Evolutionary conservation across 495 filamentous ascomycete species (phyloP).

Genomic region (Xylaria scruposa): DNA sequence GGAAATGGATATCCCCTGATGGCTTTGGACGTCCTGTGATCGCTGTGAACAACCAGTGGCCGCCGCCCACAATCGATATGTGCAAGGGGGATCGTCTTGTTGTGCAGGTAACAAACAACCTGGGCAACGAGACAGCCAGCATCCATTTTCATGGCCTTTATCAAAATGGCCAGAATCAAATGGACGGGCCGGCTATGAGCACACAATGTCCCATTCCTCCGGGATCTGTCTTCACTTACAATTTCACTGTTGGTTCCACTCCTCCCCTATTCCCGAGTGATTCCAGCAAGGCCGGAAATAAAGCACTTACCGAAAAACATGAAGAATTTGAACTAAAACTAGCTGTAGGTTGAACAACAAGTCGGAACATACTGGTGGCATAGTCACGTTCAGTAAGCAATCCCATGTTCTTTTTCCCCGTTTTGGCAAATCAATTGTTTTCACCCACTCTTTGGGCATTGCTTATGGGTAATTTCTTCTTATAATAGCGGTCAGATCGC

Average conservation of each 20-base stretch:
- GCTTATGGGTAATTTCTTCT: background rate
- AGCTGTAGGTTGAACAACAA: slow-evolving; percentile 57
- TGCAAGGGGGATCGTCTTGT: slow-evolving; percentile 72
- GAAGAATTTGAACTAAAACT: slow-evolving; percentile 17
- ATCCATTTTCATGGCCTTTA: slow-evolving; percentile 84
- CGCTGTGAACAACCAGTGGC: slow-evolving; percentile 80
- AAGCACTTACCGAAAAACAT: background rate
- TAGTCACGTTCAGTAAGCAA: slow-evolving; percentile 62
- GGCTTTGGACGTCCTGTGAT: slow-evolving; percentile 68
- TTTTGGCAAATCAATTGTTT: background rate
- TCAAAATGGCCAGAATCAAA: slow-evolving; percentile 69
- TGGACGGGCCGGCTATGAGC: slow-evolving; percentile 75
- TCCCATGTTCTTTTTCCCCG: background rate
- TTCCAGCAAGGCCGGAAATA: background rate
- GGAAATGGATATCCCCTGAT: slow-evolving; percentile 75
- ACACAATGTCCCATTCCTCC: slow-evolving; percentile 78
- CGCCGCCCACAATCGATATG: slow-evolving; percentile 70
- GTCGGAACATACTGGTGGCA: slow-evolving; percentile 84
- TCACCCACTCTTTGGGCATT: background rate
- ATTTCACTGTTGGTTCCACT: slow-evolving; percentile 64
- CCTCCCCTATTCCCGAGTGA: slow-evolving; percentile 26
- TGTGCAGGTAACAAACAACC: slow-evolving; percentile 73
- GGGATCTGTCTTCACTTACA: slow-evolving; percentile 66
- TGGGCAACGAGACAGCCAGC: slow-evolving; percentile 72
- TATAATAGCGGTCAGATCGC: slow-evolving; percentile 65